A percentile compares a stretch with the other conserved stretches of the same genome.
phyloP scores from a whole-genome alignment of 805 yeast species.

The Teunomyces pallodes region DNA sequence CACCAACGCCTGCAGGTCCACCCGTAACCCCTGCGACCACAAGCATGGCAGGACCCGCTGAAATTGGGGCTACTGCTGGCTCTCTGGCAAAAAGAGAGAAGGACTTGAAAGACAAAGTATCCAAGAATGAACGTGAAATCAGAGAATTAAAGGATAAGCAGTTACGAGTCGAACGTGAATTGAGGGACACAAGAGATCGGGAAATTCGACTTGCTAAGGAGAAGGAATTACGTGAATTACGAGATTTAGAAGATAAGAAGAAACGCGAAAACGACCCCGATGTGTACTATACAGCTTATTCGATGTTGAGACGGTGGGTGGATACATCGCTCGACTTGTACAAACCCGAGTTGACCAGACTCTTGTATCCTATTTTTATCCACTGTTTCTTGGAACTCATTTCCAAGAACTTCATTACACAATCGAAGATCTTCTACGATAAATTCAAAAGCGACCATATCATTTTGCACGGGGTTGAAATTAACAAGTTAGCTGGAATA shows the following conservation, averaged over 20 bases:
- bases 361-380: slow-evolving; percentile 89
- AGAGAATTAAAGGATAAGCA: slow-evolving; percentile 36
- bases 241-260: slow-evolving; percentile 43
- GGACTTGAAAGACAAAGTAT: slow-evolving; percentile 25
- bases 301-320: slow-evolving; percentile 81
- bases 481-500: slow-evolving; percentile 68
- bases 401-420: slow-evolving; percentile 53
- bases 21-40: slow-evolving; percentile 48
- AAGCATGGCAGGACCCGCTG: slow-evolving; percentile 32
- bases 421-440: slow-evolving; percentile 75
- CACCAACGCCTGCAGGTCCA: slow-evolving; percentile 50
- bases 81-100: slow-evolving; percentile 18
- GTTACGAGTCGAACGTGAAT: slow-evolving; percentile 33
- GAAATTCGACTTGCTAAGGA: slow-evolving; percentile 38
- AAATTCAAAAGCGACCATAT: slow-evolving; percentile 71
- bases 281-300: slow-evolving; percentile 75
- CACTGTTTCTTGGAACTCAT: slow-evolving; percentile 83
- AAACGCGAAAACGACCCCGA: slow-evolving; percentile 60
- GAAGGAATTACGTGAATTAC: slow-evolving; percentile 35
- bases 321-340: slow-evolving; percentile 89
- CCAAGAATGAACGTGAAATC: slow-evolving; percentile 31
- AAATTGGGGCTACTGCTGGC: slow-evolving; percentile 17
- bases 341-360: slow-evolving; percentile 78
- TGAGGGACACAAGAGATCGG: slow-evolving; percentile 38
- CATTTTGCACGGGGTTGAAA: slow-evolving; percentile 74